Evolutionary conservation across 768 basidiomycete genomes (phyloP).

Genomic region (Serendipita sp.): DNA sequence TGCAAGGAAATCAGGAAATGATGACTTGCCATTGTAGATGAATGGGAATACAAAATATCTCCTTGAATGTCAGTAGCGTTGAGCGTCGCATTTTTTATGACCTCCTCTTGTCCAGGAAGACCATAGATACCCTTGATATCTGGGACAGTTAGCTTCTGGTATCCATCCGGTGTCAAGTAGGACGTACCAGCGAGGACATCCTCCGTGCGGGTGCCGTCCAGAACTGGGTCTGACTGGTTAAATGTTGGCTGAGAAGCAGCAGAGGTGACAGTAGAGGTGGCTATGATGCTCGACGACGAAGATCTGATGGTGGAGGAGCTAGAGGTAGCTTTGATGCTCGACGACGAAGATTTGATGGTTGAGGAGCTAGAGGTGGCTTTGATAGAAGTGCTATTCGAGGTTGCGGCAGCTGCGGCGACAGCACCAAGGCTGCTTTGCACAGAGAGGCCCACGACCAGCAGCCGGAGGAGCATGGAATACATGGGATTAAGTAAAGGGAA

Average conservation of each 20-base stretch:
- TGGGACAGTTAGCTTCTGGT: background rate
- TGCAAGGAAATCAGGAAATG: background rate
- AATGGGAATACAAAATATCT: constrained; percentile 11
- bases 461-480: background rate
- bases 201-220: background rate
- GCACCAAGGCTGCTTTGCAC: background rate
- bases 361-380: background rate
- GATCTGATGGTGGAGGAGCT: background rate
- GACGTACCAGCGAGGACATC: constrained; percentile 1
- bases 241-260: background rate
- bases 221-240: background rate
- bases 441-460: background rate
- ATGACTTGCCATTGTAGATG: background rate
- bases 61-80: constrained; percentile 12
- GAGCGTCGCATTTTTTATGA: constrained; percentile 9
- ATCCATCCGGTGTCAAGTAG: background rate
- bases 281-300: background rate
- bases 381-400: background rate
- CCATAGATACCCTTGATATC: constrained; percentile 5
- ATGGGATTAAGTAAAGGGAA: background rate
- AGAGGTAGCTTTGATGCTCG: background rate
- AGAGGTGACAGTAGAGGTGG: background rate
- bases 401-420: background rate
- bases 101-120: background rate
- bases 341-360: background rate